Evolutionary conservation across 768 basidiomycete species (phyloP), one percentile per base, ranked within the genome.

Genomic region (Coprinopsis cinerea): DNA sequence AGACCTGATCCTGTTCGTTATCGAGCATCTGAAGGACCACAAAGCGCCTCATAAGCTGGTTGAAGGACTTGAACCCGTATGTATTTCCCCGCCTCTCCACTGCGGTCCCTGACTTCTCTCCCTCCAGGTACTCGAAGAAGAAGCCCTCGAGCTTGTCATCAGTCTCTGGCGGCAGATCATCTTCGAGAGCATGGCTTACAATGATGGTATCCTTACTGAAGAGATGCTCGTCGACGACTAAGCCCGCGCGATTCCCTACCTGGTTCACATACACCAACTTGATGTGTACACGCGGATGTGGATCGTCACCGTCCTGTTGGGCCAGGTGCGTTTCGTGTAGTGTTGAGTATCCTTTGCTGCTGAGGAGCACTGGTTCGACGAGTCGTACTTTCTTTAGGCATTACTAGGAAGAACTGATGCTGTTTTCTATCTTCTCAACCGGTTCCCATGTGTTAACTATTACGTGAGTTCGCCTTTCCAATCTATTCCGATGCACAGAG

Each of bases 181-280:
- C 44, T 95, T 95, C 63, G 93, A 97, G 74, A 92, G 91, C 60
- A 87, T 91, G 81, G 89, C 92, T 23, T 93, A 90, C 64, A 83
- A 81, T 54, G 89, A 93, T 66, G 92, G 92, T 34, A 73, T 95
- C 53, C 81, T 87, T 59, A 92, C 92, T 22, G 92, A 91, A 57
- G 80, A 78, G 64, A 81, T 88, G 80, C 74, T 87, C 69, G 83
- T 91, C 60, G 87, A 89, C 66, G 45, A 52, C 23, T 47, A 47
- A 45, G 2, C n/a, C 1, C 11, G 18, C 41, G 3, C 25, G 6
- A 11, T 11, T 23, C 18, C 13, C 37, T 7, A 39, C 18, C 37
- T 13, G 37, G 37, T 39, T 39, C 37, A 10, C 18, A 20, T 7
- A 7, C 37, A 10, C 42, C 9, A 25, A 13, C 24, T n/a, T 13